Evolutionary conservation across 129 eudicot species (phyloP).

Genomic region (Flaveria trinervia): DNA sequence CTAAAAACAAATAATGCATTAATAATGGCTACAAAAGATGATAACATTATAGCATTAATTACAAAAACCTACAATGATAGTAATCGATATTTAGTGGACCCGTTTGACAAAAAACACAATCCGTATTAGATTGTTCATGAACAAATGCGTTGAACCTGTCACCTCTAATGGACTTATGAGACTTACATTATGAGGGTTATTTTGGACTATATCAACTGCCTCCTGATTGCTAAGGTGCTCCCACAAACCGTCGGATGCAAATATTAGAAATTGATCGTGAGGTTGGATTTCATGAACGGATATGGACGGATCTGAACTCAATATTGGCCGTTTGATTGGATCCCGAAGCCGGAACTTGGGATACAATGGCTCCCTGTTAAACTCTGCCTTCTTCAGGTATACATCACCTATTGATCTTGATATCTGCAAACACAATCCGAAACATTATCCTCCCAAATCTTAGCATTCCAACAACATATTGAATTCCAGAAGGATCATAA

Average conservation of each 20-base stretch:
- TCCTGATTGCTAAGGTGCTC: constrained; percentile 93
- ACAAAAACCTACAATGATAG: neutral
- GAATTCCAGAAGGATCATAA: neutral
- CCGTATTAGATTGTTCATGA: neutral
- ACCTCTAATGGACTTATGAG: constrained; percentile 1
- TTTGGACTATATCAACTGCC: constrained; percentile 83
- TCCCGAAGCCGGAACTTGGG: constrained; percentile 84
- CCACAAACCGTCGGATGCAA: constrained; percentile 97
- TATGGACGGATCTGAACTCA: constrained; percentile 81
- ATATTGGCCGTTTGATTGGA: constrained; percentile 68
- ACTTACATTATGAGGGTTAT: constrained; percentile 68
- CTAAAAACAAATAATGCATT: neutral
- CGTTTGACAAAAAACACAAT: neutral
- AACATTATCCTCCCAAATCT: constrained; percentile 3
- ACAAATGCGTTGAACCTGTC: neutral
- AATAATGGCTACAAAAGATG: neutral
- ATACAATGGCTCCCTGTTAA: constrained; percentile 81
- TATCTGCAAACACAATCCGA: constrained; percentile 48
- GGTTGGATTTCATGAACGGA: constrained; percentile 75
- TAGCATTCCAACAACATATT: neutral
- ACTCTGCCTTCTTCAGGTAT: constrained; percentile 78
- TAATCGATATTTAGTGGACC: neutral
- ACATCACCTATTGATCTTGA: constrained; percentile 94
- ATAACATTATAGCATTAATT: too few relatives aligned
- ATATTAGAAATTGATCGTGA: constrained; percentile 76